These are phyloP conservation scores for Cucurbita maxima DNA, from an alignment of 306 rosid genomes.

Conservation along the genomic window DNA sequence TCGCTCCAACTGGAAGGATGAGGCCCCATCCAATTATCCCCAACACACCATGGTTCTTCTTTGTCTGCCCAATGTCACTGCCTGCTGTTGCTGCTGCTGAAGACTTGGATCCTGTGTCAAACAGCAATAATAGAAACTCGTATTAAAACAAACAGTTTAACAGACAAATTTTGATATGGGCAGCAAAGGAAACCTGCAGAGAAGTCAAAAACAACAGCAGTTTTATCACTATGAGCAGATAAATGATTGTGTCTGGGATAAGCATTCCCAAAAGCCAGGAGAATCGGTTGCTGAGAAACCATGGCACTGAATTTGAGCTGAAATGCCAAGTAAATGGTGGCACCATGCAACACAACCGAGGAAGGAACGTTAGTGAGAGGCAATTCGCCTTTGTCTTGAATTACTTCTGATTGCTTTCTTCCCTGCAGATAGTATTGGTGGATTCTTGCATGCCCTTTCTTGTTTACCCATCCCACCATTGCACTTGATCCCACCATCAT, in stretches of 20 bases:
- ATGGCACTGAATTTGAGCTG: slow-evolving; percentile 48
- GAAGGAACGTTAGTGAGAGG: slow-evolving; percentile 79
- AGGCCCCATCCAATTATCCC: slow-evolving; percentile 88
- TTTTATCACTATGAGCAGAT: slow-evolving; percentile 45
- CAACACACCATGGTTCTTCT: slow-evolving; percentile 78
- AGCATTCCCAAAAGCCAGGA: slow-evolving; percentile 56
- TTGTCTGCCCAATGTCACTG: slow-evolving; percentile 33
- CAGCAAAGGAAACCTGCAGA: slow-evolving; percentile 40
- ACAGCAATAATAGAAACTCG: neutral
- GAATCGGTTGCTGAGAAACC: slow-evolving; percentile 53
- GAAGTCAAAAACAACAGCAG: slow-evolving; percentile 57
- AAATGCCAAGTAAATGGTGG: slow-evolving; percentile 78
- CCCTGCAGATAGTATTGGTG: slow-evolving; percentile 79
- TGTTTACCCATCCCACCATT: slow-evolving; percentile 81
- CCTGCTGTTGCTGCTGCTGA: slow-evolving; percentile 19
- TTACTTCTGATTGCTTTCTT: slow-evolving; percentile 42
- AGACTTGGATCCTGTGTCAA: slow-evolving; percentile 35
- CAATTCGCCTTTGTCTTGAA: slow-evolving; percentile 72
- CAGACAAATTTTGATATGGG: neutral
- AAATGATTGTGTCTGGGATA: slow-evolving; percentile 51
- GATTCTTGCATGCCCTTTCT: slow-evolving; percentile 70
- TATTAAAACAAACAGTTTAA: neutral
- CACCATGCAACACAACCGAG: slow-evolving; percentile 70
- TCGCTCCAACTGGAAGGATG: slow-evolving; percentile 77
- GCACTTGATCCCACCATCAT: slow-evolving; percentile 97